Evolutionary conservation across 768 basidiomycete genomes (phyloP).

Genomic region (Leccinum boreale): DNA sequence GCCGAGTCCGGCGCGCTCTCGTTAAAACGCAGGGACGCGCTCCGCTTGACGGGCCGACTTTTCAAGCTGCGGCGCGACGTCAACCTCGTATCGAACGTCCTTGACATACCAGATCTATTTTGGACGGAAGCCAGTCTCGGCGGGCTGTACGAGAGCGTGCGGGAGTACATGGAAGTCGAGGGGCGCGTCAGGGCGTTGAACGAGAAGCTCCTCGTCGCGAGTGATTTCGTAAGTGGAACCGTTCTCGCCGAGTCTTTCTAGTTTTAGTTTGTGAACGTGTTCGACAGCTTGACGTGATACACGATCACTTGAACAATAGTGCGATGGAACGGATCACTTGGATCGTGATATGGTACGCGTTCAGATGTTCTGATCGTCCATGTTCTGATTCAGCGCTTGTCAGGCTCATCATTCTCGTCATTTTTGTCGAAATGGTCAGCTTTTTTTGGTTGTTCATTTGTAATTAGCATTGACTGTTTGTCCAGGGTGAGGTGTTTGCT

Average conservation of each 20-base stretch:
- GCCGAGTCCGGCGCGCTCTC: constrained; percentile 73
- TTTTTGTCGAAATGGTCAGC: constrained; percentile 79
- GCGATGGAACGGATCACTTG: constrained; percentile 91
- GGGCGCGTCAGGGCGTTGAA: constrained; percentile 81
- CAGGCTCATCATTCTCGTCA: constrained; percentile 88
- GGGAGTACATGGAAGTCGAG: constrained; percentile 93
- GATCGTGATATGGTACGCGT: constrained; percentile 61
- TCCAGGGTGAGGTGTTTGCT: constrained; percentile 77
- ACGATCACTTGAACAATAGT: constrained; percentile 86
- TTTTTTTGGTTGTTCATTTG: constrained; percentile 1
- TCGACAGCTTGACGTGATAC: constrained; percentile 82
- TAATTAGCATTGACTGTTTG: background rate
- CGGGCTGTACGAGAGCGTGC: constrained; percentile 85
- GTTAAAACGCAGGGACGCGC: constrained; percentile 75
- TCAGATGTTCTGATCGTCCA: constrained; percentile 42
- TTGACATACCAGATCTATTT: constrained; percentile 92
- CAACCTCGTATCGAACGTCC: constrained; percentile 87
- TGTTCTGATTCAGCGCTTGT: constrained; percentile 22
- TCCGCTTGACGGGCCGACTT: constrained; percentile 80
- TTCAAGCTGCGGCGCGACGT: constrained; percentile 89
- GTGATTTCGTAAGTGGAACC: constrained; percentile 69
- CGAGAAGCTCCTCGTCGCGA: constrained; percentile 82
- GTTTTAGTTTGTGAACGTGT: background rate
- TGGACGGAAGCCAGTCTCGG: constrained; percentile 93
- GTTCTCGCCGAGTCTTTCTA: background rate